Evolutionary conservation across 2,329 filamentous ascomycete genomes (phyloP).

Genomic region (Hypoxylon sp.): DNA sequence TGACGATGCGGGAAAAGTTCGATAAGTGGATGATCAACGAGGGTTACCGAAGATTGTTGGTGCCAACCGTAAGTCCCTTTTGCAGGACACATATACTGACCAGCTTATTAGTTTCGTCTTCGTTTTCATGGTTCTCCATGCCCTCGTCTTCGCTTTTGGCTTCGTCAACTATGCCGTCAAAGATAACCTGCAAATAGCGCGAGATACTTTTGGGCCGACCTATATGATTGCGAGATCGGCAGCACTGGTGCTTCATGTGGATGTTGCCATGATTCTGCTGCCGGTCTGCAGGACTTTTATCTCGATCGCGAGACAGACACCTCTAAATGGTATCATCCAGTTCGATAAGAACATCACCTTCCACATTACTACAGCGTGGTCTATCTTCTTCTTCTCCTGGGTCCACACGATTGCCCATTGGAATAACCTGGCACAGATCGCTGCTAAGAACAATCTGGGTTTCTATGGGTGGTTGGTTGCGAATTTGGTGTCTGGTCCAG

Average conservation of each 20-base stretch:
- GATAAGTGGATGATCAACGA: constrained; percentile 93
- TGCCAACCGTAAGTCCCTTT: constrained; percentile 47
- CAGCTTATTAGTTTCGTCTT: constrained; percentile 75
- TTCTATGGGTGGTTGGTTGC: constrained; percentile 83
- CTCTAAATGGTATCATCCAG: constrained; percentile 87
- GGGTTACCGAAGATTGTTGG: constrained; percentile 83
- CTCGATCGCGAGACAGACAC: constrained; percentile 83
- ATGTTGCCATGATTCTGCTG: constrained; percentile 83
- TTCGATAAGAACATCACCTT: constrained; percentile 93
- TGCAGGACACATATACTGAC: constrained; percentile 44
- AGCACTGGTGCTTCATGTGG: constrained; percentile 83
- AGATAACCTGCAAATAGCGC: constrained; percentile 76
- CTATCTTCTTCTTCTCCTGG: constrained; percentile 90
- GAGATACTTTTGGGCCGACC: constrained; percentile 79
- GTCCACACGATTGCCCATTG: constrained; percentile 88
- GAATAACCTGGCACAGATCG: constrained; percentile 86
- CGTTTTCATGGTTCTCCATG: constrained; percentile 80
- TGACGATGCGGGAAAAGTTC: constrained; percentile 79
- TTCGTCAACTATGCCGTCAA: constrained; percentile 86
- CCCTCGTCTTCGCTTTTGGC: constrained; percentile 83
- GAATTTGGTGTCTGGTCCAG: constrained; percentile 84
- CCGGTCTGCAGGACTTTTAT: constrained; percentile 89
- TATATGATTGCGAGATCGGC: constrained; percentile 83
- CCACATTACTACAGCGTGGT: constrained; percentile 88
- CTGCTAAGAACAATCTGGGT: constrained; percentile 81